Conservation (phyloP, 495 filamentous ascomycete genomes). For the Penicillium egyptiacum region DNA sequence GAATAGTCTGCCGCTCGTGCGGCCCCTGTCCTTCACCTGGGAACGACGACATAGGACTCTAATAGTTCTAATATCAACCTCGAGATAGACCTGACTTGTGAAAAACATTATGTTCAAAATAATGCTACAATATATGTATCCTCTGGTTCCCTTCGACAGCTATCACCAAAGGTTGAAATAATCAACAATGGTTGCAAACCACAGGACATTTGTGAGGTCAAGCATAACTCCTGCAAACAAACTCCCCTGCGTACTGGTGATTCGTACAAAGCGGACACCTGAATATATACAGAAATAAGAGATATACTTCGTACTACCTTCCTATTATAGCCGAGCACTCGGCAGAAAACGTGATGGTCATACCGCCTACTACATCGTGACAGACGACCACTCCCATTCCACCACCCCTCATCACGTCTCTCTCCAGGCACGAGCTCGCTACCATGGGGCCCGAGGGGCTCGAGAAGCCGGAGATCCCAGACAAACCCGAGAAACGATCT, state of each 20-base stretch:
- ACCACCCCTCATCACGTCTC: neutral
- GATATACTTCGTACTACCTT: neutral
- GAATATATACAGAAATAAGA: neutral
- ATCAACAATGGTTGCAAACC: neutral
- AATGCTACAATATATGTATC: too few species aligned
- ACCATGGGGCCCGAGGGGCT: constrained; percentile 7
- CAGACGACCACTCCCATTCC: neutral
- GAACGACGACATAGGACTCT: too few species aligned
- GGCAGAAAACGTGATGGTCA: neutral
- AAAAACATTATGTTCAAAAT: too few species aligned
- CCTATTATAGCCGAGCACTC: neutral
- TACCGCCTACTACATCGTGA: neutral
- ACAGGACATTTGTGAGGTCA: neutral
- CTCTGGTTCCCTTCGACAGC: neutral
- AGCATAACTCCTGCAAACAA: neutral
- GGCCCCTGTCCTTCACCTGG: too few species aligned
- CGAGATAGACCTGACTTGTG: too few species aligned
- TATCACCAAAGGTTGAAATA: neutral
- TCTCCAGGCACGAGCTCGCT: neutral
- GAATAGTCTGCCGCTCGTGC: too few species aligned
- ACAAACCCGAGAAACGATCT: constrained; percentile 2
- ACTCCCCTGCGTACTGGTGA: neutral
- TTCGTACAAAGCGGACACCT: neutral
- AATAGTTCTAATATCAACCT: too few species aligned
- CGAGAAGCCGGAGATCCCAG: neutral